Base-by-base conservation (phyloP, 495 filamentous ascomycete species). In the Astrothelium subdiscretum region DNA sequence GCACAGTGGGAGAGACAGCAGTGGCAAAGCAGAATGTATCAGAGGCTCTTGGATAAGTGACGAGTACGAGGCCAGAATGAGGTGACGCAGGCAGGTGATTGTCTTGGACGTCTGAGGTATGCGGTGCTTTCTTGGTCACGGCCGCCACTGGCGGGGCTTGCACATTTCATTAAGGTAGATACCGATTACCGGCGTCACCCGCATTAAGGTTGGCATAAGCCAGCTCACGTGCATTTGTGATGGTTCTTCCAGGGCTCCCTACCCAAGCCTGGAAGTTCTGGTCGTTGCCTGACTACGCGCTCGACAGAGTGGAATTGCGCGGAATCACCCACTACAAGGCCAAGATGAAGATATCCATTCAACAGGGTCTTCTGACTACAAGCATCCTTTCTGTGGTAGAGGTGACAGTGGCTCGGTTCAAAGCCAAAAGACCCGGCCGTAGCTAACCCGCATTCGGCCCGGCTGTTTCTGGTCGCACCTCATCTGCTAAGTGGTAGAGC, bases 151-250 rank as follows among this genome's bases (percentile, higher is more conserved):
- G 48, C 48, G 48, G 48, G 48, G 48, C 48, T 54, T 54, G 48
- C 48, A 54, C 48, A 54, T 54, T 54, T 54, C 48, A 54, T 29
- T 54, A n/a, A n/a, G n/a, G n/a, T n/a, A 54, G 48, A 54, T 54
- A 54, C 48, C 48, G 48, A n/a, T n/a, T n/a, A n/a, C n/a, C n/a
- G n/a, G n/a, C n/a, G n/a, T n/a, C n/a, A n/a, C n/a, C n/a, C n/a
- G n/a, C n/a, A n/a, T 15, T 54, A 54, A 3, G 22, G 24, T 6
- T 24, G 22, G 48, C 48, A 54, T 54, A 54, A 54, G 48, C 48
- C 15, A 29, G 48, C 20, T 54, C 48, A 54, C 48, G 48, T 54
- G 48, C 48, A 27, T 20, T 54, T 24, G 24, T 54, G 48, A 10
- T 24, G 15, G 8, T 11, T 20, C 3, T 8, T n/a, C n/a, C n/a